phyloP scores from a whole-genome alignment of 768 basidiomycete genomes.

The Termitomyces sp. region DNA sequence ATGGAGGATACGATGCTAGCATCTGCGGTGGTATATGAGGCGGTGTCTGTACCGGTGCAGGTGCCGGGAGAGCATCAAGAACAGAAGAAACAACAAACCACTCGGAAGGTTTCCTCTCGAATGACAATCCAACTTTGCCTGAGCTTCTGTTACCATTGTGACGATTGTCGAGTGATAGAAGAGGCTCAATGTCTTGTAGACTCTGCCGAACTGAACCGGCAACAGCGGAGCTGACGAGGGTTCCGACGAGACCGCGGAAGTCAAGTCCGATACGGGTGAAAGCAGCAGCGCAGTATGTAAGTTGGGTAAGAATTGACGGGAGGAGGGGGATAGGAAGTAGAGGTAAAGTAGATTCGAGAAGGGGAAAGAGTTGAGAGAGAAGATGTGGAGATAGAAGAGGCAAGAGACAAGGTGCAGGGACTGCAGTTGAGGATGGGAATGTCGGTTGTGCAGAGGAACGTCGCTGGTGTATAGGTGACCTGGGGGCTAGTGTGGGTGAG shows the following conservation, averaged over 20 bases:
- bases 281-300: constrained; percentile 89
- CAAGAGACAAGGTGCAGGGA: constrained; percentile 39
- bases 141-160: not conserved
- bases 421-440: not conserved
- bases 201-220: constrained; percentile 48
- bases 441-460: constrained; percentile 1
- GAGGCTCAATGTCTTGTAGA: constrained; percentile 21
- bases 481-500: constrained; percentile 8
- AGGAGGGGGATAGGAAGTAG: constrained; percentile 58
- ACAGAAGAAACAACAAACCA: constrained; percentile 42
- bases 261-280: constrained; percentile 92
- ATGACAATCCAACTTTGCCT: constrained; percentile 2
- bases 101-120: constrained; percentile 31
- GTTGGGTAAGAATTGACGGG: constrained; percentile 83
- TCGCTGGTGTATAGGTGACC: constrained; percentile 6
- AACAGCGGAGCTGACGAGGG: constrained; percentile 65
- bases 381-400: constrained; percentile 58
- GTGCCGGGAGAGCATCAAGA: constrained; percentile 16
- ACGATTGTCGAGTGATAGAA: not conserved
- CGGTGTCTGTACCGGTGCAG: constrained; percentile 23
- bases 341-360: constrained; percentile 57
- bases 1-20: constrained; percentile 66
- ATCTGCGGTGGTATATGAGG: constrained; percentile 67
- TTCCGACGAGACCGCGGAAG: constrained; percentile 65
- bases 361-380: constrained; percentile 63